Base-by-base conservation (phyloP, 2,329 filamentous ascomycete genomes). In the Sporothrix mexicana region DNA sequence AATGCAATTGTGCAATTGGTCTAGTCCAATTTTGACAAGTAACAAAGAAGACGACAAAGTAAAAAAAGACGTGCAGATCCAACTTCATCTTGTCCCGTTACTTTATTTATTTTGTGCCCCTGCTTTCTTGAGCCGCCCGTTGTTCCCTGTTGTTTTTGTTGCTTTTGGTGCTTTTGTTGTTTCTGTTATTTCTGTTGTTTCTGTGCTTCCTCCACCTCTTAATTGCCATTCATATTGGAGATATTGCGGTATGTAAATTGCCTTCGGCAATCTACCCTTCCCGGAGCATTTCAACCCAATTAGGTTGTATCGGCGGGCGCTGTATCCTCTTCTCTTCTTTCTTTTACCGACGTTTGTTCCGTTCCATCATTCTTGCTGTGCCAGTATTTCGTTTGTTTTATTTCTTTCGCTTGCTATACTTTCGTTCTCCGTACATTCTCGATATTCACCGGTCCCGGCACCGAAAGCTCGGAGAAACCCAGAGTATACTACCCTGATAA, bases 281-380 rank as follows among this genome's bases (percentile, higher is more conserved):
- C 17, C 59, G 30, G 30, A 43, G 30, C 30, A 62, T 62, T 43
- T 62, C 17, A n/a, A 62, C 30, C 59, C 59, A 43, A 61, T 61
- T 9, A 61, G 51, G 25, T 61, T 15, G 59, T 10, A n/a, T 41
- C 30, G 59, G 59, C 30, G 15, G 59, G 15, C 30, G 30, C 17
- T 20, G 17, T 43, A 36, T 20, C 59, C 30, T 62, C 30, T 17
- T n/a, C 30, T 36, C 30, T 36, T 36, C 30, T 36, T 36, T 36
- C 3, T 36, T 36, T 36, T 36, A 36, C 30, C 30, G 30, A 36
- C 30, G 7, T 36, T 36, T 7, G 30, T 36, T 36, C 30, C 30
- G 30, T 5, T 36, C 30, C 30, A 36, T 36, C 2, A 36, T 62
- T 62, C 10, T 43, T 61, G 30, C 23, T 36, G 30, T 61, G 3